Conservation (phyloP, 495 filamentous ascomycete species). For the Glarea lozoyensis region DNA sequence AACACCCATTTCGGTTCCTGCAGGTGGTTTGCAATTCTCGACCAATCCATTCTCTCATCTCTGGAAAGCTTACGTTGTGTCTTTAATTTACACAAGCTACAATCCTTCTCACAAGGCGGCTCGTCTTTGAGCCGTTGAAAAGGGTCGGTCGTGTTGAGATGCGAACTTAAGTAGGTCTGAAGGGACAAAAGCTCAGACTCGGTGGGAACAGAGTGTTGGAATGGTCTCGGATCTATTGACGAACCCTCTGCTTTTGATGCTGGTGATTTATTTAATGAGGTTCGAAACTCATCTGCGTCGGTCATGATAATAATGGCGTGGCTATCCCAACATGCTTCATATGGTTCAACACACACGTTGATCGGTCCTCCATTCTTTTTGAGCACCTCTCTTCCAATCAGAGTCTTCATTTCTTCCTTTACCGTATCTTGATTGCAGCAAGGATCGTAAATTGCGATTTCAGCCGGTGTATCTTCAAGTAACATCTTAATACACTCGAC, state of each 20-base stretch:
- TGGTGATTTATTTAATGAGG: constrained; percentile 2
- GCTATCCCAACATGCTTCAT: constrained; percentile 41
- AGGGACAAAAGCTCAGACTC: constrained; percentile 14
- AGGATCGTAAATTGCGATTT: constrained; percentile 71
- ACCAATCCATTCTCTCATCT: constrained; percentile 18
- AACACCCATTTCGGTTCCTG: constrained; percentile 22
- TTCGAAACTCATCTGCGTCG: constrained; percentile 56
- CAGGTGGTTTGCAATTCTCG: constrained; percentile 14
- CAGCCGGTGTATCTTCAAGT: constrained; percentile 50
- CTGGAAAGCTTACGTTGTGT: neutral
- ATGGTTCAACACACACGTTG: constrained; percentile 27
- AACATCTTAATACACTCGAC: constrained; percentile 54
- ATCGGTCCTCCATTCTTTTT: constrained; percentile 19
- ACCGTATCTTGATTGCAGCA: constrained; percentile 39
- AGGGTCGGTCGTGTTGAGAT: constrained; percentile 2
- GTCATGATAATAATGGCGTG: constrained; percentile 53
- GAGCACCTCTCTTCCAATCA: constrained; percentile 32
- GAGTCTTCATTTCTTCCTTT: constrained; percentile 30
- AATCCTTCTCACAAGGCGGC: constrained; percentile 10
- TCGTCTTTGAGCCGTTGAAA: constrained; percentile 9
- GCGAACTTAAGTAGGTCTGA: constrained; percentile 4
- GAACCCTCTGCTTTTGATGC: neutral
- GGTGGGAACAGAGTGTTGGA: constrained; percentile 13
- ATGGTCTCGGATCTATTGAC: constrained; percentile 14
- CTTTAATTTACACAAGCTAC: constrained; percentile 7